Evolutionary conservation across 1,284 basidiomycete genomes (phyloP).

Genomic region (Peniophora sp.): DNA sequence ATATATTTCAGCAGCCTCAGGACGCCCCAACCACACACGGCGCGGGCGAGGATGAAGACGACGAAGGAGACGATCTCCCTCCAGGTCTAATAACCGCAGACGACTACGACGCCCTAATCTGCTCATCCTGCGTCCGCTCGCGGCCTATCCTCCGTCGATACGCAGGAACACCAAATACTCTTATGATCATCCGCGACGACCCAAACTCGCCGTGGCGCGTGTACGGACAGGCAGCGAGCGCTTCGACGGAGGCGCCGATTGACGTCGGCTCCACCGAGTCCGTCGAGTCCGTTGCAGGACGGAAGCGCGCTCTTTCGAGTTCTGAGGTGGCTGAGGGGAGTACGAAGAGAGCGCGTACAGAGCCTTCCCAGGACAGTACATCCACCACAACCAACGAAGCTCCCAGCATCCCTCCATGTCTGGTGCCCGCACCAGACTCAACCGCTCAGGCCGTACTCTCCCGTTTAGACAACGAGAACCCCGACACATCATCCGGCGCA

Average conservation of each 20-base stretch:
- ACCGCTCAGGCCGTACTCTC: constrained; percentile 33
- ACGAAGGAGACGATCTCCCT: constrained; percentile 54
- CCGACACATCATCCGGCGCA: constrained; percentile 24
- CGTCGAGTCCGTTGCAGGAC: constrained; percentile 3
- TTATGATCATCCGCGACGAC: constrained; percentile 53
- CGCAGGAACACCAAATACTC: constrained; percentile 55
- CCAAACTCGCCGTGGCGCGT: constrained; percentile 42
- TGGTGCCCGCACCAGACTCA: constrained; percentile 40
- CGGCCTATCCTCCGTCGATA: constrained; percentile 47
- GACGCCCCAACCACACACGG: not conserved
- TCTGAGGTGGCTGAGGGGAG: constrained; percentile 32
- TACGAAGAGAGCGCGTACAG: constrained; percentile 21
- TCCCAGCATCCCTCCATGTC: constrained; percentile 25
- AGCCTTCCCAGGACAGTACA: constrained; percentile 10
- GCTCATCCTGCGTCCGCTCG: constrained; percentile 50
- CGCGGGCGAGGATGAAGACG: constrained; percentile 35
- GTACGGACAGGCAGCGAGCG: constrained; percentile 15
- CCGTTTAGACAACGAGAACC: not conserved
- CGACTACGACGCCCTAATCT: constrained; percentile 68
- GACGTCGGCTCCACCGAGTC: constrained; percentile 7
- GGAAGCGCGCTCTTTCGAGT: constrained; percentile 43
- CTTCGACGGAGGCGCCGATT: constrained; percentile 15
- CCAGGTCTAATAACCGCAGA: constrained; percentile 53
- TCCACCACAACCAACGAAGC: constrained; percentile 3
- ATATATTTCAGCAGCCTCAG: not conserved